Base-by-base conservation (phyloP, 1,284 basidiomycete species). In the Boletus mariae region DNA sequence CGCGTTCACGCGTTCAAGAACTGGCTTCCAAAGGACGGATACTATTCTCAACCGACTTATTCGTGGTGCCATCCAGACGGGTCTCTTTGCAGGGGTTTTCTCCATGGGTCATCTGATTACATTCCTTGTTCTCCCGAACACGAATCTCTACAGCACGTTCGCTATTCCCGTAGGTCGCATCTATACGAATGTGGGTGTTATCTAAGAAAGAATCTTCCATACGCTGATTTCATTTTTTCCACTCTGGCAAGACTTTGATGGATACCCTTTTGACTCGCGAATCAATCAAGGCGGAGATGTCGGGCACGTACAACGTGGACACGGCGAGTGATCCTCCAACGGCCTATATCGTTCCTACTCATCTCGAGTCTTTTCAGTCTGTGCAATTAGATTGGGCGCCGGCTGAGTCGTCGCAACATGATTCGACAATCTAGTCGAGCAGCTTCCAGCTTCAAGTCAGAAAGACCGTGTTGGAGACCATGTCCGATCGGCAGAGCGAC, bases 131-230 rank as follows among this genome's bases (percentile, higher is more conserved):
- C 43, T 58, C 10, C 68, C 63, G 1, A 49, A 37, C 9, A 63
- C 61, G 9, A 63, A 67, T 28, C 34, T 69, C 2, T 66, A 61
- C 37, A 63, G 60, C 4, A 61, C 70, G 58, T 69, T 71, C 13
- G 63, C 64, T 3, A 62, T 71, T n/a, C 65, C 67, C 2, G 57
- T 70, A 15, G 68, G 67, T 46, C 66, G 68, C 23, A 64, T 73
- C 26, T 73, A 72, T 51, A 68, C 67, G 11, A 71, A 66, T 42
- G 71, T 71, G 44, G 57, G 64, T 46, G 6, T 35, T 20, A 32
- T 35, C 13, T 20, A 2, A 20, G 20, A 20, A 20, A 20, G 2
- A 20, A 20, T 20, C 20, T 20, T 20, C 20, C 20, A 20, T 20
- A 20, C 20, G 20, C 20, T 20, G 20, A 20, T 20, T 20, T 20